phyloP scores from a whole-genome alignment of 1,139 yeast species.

The Blastobotrys buckinghamii region DNA sequence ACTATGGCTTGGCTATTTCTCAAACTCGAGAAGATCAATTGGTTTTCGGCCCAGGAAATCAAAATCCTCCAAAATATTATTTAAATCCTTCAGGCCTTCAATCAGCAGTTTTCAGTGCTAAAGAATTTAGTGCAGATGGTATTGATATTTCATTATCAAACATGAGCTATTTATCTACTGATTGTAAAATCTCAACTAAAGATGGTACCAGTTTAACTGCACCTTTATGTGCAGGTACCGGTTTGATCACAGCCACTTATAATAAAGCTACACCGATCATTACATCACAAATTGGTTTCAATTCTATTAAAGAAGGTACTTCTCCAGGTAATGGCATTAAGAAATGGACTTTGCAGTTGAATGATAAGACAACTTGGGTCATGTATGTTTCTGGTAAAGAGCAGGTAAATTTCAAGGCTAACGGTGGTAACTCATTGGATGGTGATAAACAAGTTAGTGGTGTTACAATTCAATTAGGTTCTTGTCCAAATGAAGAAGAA shows the following conservation, averaged over 20 bases:
- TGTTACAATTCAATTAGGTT: constrained; percentile 51
- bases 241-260: constrained; percentile 61
- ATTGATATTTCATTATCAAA: constrained; percentile 22
- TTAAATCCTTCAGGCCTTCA: constrained; percentile 37
- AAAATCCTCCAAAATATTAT: constrained; percentile 31
- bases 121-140: constrained; percentile 24
- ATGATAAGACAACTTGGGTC: constrained; percentile 50
- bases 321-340: constrained; percentile 31
- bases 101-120: constrained; percentile 32
- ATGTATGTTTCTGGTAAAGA: constrained; percentile 43
- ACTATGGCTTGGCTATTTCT: constrained; percentile 58
- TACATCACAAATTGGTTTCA: constrained; percentile 53
- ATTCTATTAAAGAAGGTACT: constrained; percentile 19
- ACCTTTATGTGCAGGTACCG: constrained; percentile 67
- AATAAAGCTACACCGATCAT: constrained; percentile 46
- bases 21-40: constrained; percentile 54
- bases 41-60: constrained; percentile 57
- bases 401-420: constrained; percentile 37
- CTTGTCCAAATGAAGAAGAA: constrained; percentile 41
- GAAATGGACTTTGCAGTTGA: constrained; percentile 40
- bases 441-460: constrained; percentile 39
- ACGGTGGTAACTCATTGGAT: constrained; percentile 41
- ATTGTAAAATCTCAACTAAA: constrained; percentile 47
- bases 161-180: constrained; percentile 41
- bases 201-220: constrained; percentile 43